Percentiles rank a stretch among this genome's conserved stretches.
Conservation (phyloP, 371 early-diverging fungal species). For the Mucor circinelloides region DNA sequence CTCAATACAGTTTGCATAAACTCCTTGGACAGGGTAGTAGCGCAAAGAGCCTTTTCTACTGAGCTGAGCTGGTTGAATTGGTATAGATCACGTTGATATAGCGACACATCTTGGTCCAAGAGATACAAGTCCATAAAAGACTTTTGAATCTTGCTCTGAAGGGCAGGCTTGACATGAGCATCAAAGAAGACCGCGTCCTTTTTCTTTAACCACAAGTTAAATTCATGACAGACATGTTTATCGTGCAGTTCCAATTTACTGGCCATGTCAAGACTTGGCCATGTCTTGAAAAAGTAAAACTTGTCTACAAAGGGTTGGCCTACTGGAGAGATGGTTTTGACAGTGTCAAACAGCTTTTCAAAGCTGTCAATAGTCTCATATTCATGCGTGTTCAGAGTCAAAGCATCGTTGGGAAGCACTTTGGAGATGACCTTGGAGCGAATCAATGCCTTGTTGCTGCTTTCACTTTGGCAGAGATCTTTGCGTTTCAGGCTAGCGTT, state of each 20-base stretch:
- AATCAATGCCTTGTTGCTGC: slow-evolving; percentile 19
- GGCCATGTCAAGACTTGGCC: slow-evolving; percentile 18
- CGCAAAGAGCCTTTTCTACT: slow-evolving; percentile 53
- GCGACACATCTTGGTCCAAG: slow-evolving; percentile 36
- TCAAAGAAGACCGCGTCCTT: slow-evolving; percentile 54
- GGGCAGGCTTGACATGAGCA: slow-evolving; percentile 36
- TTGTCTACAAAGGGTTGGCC: neutral
- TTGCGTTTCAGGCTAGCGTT: neutral
- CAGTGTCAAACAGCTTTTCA: slow-evolving; percentile 36
- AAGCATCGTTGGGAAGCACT: slow-evolving; percentile 5
- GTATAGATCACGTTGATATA: slow-evolving; percentile 33
- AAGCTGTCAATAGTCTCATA: slow-evolving; percentile 43
- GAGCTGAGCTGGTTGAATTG: slow-evolving; percentile 35
- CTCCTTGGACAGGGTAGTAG: slow-evolving; percentile 32
- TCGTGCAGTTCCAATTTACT: slow-evolving; percentile 33
- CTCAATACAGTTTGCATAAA: slow-evolving; percentile 30
- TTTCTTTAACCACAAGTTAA: slow-evolving; percentile 59
- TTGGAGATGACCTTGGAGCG: slow-evolving; percentile 28
- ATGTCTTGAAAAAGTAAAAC: slow-evolving; percentile 31
- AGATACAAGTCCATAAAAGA: slow-evolving; percentile 57
- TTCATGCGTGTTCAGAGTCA: slow-evolving; percentile 30
- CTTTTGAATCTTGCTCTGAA: slow-evolving; percentile 57
- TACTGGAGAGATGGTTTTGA: slow-evolving; percentile 8
- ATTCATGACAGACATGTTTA: slow-evolving; percentile 52
- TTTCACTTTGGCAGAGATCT: slow-evolving; percentile 23